Base-by-base conservation (phyloP, 805 yeast species). In the Peterozyma xylosa region DNA sequence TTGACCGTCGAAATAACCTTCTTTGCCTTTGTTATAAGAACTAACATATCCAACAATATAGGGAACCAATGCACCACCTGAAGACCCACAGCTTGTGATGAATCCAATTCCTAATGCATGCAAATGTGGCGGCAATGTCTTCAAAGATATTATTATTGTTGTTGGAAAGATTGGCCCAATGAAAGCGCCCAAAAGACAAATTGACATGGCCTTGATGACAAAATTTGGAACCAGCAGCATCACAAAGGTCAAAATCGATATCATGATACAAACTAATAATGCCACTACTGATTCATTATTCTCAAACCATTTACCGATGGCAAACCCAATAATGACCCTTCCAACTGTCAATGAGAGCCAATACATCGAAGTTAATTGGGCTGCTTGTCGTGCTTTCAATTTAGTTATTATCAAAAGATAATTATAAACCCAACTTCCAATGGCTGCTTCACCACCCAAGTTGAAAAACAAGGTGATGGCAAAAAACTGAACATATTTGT, bases 11-110 rank as follows among this genome's bases (percentile, higher is more conserved):
- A 52, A 56, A 33, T 43, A 35, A 21, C 45, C 52, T 16, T 37
- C 33, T 3, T 39, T 27, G 30, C 34, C 46, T 13, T 30, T 40
- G 38, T 39, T 44, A 14, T 39, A 36, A 45, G 67, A 64, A 30
- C 72, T 57, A 14, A 71, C 51, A 29, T 59, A 58, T 10, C 95
- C 95, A 33, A 81, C 70, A 2, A 77, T 43, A 49, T 78, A 82
- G 1, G 95, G 93, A 7, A 86, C 49, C 0, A 77, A 69, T 0
- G 95, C 93, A 14, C 83, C 85, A 1, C 95, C 96, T 13, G 82
- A 78, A 3, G 91, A 90, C 5, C 95, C 95, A 47, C 86, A 57
- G 0, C 93, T 88, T 43, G 89, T 79, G 29, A 83, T 78, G 42
- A 84, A 68, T 0, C 95, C 90, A 9, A 87, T 71, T 1, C 88